phyloP scores from a whole-genome alignment of 805 yeast genomes.

The Hemisphaericaspora nanyangensis region DNA sequence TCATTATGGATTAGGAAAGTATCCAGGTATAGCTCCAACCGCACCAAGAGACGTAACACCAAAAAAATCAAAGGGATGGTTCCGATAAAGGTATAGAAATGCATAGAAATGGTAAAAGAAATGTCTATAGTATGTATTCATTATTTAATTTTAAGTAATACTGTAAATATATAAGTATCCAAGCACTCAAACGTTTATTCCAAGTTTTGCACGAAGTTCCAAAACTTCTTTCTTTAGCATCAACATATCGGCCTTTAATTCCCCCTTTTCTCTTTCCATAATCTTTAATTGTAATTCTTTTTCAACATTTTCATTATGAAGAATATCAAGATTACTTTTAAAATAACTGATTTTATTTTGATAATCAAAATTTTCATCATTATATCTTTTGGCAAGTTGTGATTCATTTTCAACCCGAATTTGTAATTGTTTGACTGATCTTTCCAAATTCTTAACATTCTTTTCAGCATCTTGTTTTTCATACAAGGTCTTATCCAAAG shows the following conservation, averaged over 20 bases:
- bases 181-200: slow-evolving; percentile 1
- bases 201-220: slow-evolving; percentile 43
- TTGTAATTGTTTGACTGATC: slow-evolving; percentile 51
- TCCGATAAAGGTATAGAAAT: no score
- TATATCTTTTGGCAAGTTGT: slow-evolving; percentile 47
- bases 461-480: slow-evolving; percentile 52
- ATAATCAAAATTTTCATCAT: slow-evolving; percentile 55
- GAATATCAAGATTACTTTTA: slow-evolving; percentile 35
- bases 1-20: slow-evolving; percentile 69
- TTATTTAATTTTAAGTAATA: no score
- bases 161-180: slow-evolving; percentile 5
- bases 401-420: slow-evolving; percentile 49
- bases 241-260: slow-evolving; percentile 49
- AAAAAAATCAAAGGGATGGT: not conserved
- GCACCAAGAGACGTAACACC: slow-evolving; percentile 16
- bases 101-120: no score
- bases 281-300: slow-evolving; percentile 42
- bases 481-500: slow-evolving; percentile 45
- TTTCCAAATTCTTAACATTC: slow-evolving; percentile 45
- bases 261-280: slow-evolving; percentile 54
- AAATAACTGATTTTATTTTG: slow-evolving; percentile 47
- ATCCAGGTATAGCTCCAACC: slow-evolving; percentile 15
- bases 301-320: slow-evolving; percentile 37
- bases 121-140: no score
- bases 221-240: slow-evolving; percentile 54